phyloP scores from a whole-genome alignment of 305 asterid genomes.

The Fraxinus ornus region DNA sequence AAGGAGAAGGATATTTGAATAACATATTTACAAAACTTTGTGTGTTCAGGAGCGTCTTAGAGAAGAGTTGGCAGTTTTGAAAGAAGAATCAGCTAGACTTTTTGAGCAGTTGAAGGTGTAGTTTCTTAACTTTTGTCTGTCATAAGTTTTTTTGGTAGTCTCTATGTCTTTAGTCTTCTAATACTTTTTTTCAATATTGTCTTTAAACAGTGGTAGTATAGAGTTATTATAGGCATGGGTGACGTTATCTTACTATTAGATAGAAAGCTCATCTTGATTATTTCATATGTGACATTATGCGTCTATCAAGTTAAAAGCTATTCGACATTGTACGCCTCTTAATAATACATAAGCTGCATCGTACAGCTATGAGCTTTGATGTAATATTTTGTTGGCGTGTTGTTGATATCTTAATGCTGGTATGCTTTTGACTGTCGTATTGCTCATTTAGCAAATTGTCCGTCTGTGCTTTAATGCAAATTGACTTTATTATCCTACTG shows the following conservation, averaged over 20 bases:
- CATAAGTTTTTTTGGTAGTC: slow-evolving; percentile 8
- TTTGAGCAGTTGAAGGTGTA: slow-evolving; percentile 84
- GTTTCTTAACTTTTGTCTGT: slow-evolving; percentile 18
- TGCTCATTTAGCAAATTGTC: background rate
- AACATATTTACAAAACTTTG: slow-evolving; percentile 4
- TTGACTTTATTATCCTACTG: background rate
- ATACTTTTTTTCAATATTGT: background rate
- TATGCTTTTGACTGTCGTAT: slow-evolving; percentile 2
- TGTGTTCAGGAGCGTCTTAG: slow-evolving; percentile 76
- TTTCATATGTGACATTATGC: background rate
- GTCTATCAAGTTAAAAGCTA: background rate
- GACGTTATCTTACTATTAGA: background rate
- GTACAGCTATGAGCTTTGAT: background rate
- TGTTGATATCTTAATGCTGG: background rate
- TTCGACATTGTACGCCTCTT: background rate
- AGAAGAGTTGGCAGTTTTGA: slow-evolving; percentile 62
- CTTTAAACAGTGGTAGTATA: background rate
- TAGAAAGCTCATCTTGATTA: background rate
- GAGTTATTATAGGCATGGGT: background rate
- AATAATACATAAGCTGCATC: background rate
- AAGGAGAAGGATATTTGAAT: background rate
- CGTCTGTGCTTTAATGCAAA: background rate
- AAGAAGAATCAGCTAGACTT: slow-evolving; percentile 73
- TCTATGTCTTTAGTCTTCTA: slow-evolving; percentile 14
- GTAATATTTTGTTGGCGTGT: background rate